Conservation (phyloP, 2,329 filamentous ascomycete species). For the Phaeosphaeriaceae sp. region DNA sequence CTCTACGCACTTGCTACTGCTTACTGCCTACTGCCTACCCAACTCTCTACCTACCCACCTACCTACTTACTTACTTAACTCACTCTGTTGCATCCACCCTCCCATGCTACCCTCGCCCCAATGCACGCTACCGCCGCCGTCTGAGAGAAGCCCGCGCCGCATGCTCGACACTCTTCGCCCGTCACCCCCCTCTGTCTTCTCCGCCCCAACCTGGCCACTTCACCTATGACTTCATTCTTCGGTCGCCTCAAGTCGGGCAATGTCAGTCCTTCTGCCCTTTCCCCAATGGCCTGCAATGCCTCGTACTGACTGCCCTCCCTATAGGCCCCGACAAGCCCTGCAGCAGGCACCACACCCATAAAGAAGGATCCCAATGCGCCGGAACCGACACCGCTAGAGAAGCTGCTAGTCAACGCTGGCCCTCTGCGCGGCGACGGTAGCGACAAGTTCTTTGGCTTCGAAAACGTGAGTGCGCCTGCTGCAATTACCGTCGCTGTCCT, state of each 20-base stretch:
- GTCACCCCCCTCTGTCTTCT: conserved; percentile 16
- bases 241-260: conserved; percentile 59
- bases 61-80: not conserved
- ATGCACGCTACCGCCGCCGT: conserved; percentile 14
- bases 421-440: conserved; percentile 85
- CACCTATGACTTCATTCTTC: conserved; percentile 61
- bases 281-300: conserved; percentile 25
- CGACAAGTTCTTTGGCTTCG: conserved; percentile 97
- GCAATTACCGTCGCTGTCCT: conserved; percentile 2
- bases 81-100: too few relatives aligned
- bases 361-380: conserved; percentile 67
- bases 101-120: conserved; percentile 16
- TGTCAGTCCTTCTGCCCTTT: conserved; percentile 44
- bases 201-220: conserved; percentile 17
- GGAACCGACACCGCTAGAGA: conserved; percentile 66
- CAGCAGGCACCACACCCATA: conserved; percentile 53
- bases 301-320: conserved; percentile 25
- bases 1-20: conserved; percentile 1
- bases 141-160: conserved; percentile 16
- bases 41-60: conserved; percentile 4
- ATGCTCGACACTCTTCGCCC: conserved; percentile 13
- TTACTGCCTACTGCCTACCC: too few relatives aligned
- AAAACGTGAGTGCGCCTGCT: conserved; percentile 76
- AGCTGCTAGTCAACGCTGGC: conserved; percentile 85
- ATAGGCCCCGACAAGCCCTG: conserved; percentile 57